These are phyloP conservation scores for Amanita inopinata DNA, from an alignment of 768 basidiomycete species.

Conservation along the genomic window DNA sequence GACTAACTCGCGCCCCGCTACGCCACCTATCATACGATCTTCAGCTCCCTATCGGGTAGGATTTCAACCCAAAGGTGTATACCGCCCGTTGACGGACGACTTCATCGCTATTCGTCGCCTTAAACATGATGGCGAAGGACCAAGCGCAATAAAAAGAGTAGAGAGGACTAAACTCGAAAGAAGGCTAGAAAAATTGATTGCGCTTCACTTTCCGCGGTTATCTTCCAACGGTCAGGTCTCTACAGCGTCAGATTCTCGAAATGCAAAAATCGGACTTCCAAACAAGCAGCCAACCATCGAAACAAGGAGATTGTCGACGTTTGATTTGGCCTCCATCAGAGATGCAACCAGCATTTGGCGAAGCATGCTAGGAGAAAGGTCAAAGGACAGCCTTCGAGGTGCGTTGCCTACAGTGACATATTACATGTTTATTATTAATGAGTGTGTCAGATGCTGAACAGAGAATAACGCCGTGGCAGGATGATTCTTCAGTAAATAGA, in stretches of 20 bases:
- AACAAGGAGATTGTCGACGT: constrained; percentile 52
- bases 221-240: no score
- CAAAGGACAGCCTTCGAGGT: constrained; percentile 63
- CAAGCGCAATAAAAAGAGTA: constrained; percentile 38
- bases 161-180: constrained; percentile 81
- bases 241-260: no score
- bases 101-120: constrained; percentile 43
- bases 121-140: constrained; percentile 29
- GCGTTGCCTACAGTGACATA: constrained; percentile 11
- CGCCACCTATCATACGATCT: constrained; percentile 12
- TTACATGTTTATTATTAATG: constrained; percentile 7
- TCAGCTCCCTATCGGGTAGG: constrained; percentile 76
- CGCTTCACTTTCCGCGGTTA: constrained; percentile 51
- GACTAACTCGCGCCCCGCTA: background rate
- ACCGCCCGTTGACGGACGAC: constrained; percentile 72
- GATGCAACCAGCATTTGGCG: constrained; percentile 66
- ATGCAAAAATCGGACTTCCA: constrained; percentile 9
- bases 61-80: constrained; percentile 89
- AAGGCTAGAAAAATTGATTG: constrained; percentile 80
- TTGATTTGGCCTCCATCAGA: constrained; percentile 60
- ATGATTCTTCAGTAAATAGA: constrained; percentile 62
- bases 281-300: constrained; percentile 14
- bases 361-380: constrained; percentile 38
- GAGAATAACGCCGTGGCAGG: constrained; percentile 90
- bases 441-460: constrained; percentile 63